phyloP scores from a whole-genome alignment of 176 grass and related monocot genomes.

The Juncus inflexus region DNA sequence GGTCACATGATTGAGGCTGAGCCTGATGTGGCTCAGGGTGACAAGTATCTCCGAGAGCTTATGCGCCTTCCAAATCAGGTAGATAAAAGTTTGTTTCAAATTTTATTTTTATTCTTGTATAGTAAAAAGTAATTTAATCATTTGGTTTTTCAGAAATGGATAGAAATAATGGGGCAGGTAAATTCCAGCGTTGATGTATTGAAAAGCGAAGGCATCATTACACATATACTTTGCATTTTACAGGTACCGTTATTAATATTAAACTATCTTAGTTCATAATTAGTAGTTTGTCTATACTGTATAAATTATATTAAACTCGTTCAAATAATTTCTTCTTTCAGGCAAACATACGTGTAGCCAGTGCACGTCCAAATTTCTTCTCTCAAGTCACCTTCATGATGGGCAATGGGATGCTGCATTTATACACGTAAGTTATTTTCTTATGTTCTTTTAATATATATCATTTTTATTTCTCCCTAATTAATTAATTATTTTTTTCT shows the following conservation, averaged over 20 bases:
- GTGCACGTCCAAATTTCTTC: constrained; percentile 83
- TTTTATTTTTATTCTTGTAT: constrained; percentile 20
- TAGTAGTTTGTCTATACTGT: no score
- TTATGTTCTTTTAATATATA: background rate
- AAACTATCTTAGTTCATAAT: constrained; percentile 2
- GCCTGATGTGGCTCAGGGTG: constrained; percentile 79
- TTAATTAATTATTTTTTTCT: constrained; percentile 9
- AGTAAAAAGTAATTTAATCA: background rate
- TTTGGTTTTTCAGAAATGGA: constrained; percentile 80
- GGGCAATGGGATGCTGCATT: constrained; percentile 88
- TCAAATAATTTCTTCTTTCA: constrained; percentile 42
- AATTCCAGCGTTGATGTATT: constrained; percentile 89
- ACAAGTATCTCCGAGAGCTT: constrained; percentile 93
- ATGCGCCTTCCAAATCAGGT: constrained; percentile 99
- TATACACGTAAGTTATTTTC: constrained; percentile 71
- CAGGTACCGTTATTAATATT: constrained; percentile 53
- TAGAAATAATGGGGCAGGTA: constrained; percentile 97
- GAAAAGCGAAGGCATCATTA: constrained; percentile 94
- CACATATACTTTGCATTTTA: constrained; percentile 94
- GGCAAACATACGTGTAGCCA: constrained; percentile 95
- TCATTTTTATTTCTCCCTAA: no score
- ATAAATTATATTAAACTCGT: constrained; percentile 18
- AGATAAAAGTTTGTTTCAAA: background rate
- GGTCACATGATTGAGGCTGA: constrained; percentile 99
- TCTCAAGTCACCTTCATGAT: constrained; percentile 93